Base-by-base conservation (phyloP, 345 rosid genomes). In the Eucalyptus sp. region DNA sequence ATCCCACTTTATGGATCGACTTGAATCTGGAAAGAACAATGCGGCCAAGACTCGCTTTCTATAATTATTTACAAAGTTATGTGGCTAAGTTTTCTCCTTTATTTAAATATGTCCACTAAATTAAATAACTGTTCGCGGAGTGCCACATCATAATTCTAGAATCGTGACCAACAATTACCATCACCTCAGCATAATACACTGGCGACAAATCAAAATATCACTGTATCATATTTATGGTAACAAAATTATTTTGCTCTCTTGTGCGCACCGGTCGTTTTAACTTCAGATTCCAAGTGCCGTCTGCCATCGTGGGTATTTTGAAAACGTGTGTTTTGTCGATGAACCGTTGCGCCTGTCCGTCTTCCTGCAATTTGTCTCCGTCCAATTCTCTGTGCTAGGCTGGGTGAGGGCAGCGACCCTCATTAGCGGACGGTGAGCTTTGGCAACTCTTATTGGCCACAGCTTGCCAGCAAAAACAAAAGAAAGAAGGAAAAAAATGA, bases 381-480 rank as follows among this genome's bases (percentile, higher is more conserved):
- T 52, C 58, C 58, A 52, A 18, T 52, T 52, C 58, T 52, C 10
- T 52, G 25, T 18, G 58, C 58, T 52, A 18, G 58, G 58, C 10
- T 0, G 0, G 58, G 25, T 24, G 25, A 52, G 58, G 22, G 58
- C 2, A 8, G 58, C 0, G 58, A 52, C 22, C 22, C 54, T 51
- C 22, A 51, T 52, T 52, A 52, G 58, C 1, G 4, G 25, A 10
- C 4, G 2, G 25, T 0, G 10, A 52, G 58, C 58, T 52, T 2
- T 52, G 4, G 25, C 58, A 52, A 52, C 25, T 10, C 58, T 52
- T 52, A 7, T 0, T 0, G 0, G 5, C 25, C 58, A 52, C 10
- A 52, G 9, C 58, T 20, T 52, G 25, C 58, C 8, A 52, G 25
- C 58, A 52, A 52, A 52, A 52, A 52, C 58, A 18, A 52, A 52